Conservation (phyloP, 352 stramenopile genomes). For the Phytopythium chamaehyphon region DNA sequence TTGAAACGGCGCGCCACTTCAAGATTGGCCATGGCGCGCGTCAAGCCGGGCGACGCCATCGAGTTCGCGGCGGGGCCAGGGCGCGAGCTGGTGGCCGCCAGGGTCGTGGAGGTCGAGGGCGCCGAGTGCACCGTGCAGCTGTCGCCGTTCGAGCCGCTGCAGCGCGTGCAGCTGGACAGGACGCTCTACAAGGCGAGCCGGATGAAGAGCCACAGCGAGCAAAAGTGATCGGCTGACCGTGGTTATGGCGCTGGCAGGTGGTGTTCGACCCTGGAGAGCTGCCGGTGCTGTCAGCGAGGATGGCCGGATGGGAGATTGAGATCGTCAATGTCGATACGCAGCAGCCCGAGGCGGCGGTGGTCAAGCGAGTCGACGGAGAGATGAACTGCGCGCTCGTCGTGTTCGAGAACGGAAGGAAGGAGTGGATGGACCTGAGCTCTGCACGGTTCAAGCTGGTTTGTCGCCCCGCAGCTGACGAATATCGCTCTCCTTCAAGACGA, state of each 20-base stretch:
- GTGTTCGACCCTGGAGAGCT: slow-evolving; percentile 41
- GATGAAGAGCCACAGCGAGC: not conserved
- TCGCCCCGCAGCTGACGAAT: not conserved
- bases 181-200: slow-evolving; percentile 29
- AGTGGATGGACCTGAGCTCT: slow-evolving; percentile 50
- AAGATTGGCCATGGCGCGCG: slow-evolving; percentile 7
- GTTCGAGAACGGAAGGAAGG: slow-evolving; percentile 40
- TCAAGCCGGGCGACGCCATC: slow-evolving; percentile 43
- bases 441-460: slow-evolving; percentile 35
- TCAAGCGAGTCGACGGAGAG: slow-evolving; percentile 46
- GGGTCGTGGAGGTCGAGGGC: slow-evolving; percentile 28
- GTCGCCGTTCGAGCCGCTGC: slow-evolving; percentile 38
- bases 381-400: slow-evolving; percentile 53
- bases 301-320: slow-evolving; percentile 47
- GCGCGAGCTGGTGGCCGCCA: slow-evolving; percentile 11
- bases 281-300: slow-evolving; percentile 17
- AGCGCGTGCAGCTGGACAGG: slow-evolving; percentile 22
- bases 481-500: not conserved
- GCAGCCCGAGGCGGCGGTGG: slow-evolving; percentile 15
- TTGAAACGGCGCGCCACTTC: not conserved
- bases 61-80: slow-evolving; percentile 22
- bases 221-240: not conserved
- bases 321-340: slow-evolving; percentile 20
- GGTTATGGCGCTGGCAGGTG: slow-evolving; percentile 12
- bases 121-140: slow-evolving; percentile 33